Conservation (phyloP, 2,329 filamentous ascomycete species). For the Fusarium concolor region DNA sequence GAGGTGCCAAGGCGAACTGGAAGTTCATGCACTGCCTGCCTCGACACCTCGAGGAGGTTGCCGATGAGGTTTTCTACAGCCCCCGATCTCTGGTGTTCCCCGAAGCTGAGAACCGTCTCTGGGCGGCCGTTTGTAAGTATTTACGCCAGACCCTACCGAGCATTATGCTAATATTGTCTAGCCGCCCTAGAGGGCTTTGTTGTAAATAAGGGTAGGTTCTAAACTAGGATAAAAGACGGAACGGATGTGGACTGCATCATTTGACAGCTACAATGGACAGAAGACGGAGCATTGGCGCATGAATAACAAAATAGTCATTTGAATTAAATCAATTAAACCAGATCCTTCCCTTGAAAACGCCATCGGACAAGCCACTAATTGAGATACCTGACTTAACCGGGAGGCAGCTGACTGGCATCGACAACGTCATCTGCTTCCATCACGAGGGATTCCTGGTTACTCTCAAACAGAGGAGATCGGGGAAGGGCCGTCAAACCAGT, state of each 20-base stretch:
- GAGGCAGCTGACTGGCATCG: constrained; percentile 91
- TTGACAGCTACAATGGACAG: constrained; percentile 25
- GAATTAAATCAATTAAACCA: constrained; percentile 46
- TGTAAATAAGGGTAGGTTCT: constrained; percentile 89
- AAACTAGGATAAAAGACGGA: not conserved
- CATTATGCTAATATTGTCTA: constrained; percentile 46
- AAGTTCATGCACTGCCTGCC: constrained; percentile 99
- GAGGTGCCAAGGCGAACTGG: constrained; percentile 89
- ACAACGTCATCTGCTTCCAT: constrained; percentile 97
- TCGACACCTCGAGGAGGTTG: constrained; percentile 91
- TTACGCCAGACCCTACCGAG: not conserved
- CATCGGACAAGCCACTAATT: constrained; percentile 30
- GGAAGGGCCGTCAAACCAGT: constrained; percentile 98
- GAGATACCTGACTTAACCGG: constrained; percentile 70
- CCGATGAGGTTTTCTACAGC: constrained; percentile 94
- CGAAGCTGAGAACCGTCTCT: constrained; percentile 94
- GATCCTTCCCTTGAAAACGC: constrained; percentile 47
- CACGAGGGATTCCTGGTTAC: constrained; percentile 73
- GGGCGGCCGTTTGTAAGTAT: constrained; percentile 81
- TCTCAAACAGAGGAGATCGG: constrained; percentile 85
- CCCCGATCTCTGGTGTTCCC: constrained; percentile 87
- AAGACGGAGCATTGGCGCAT: constrained; percentile 41
- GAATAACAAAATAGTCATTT: constrained; percentile 46
- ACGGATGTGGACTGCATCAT: constrained; percentile 16
- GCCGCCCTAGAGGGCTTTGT: constrained; percentile 89